Conservation (phyloP, 1,284 basidiomycete species). For the Trichosporon inkin region DNA sequence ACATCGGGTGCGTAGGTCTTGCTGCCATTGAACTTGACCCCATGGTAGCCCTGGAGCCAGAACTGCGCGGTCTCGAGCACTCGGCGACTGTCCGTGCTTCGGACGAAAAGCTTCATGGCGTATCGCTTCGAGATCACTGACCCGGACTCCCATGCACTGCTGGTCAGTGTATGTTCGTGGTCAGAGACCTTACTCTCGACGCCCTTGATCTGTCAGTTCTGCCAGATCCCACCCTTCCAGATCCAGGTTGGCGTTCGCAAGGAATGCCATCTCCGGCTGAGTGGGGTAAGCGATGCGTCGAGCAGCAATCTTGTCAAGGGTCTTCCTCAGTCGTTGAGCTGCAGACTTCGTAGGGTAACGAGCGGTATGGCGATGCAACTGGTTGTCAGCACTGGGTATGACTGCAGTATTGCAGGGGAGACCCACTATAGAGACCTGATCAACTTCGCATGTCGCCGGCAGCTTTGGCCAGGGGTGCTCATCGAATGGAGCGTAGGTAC, state of each 20-base stretch:
- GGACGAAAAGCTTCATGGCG: constrained; percentile 59
- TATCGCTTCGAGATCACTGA: constrained; percentile 27
- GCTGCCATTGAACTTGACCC: constrained; percentile 23
- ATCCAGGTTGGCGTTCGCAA: constrained; percentile 60
- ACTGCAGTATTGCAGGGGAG: neutral
- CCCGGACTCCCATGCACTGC: constrained; percentile 49
- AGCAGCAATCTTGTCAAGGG: constrained; percentile 47
- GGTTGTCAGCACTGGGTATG: neutral
- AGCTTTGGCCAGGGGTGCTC: constrained; percentile 27
- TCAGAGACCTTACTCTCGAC: constrained; percentile 59
- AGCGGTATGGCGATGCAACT: constrained; percentile 82
- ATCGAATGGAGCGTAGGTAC: constrained; percentile 37
- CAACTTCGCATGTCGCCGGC: constrained; percentile 40
- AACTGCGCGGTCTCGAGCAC: constrained; percentile 65
- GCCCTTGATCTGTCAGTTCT: constrained; percentile 65
- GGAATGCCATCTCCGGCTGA: constrained; percentile 58
- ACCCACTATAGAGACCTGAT: constrained; percentile 46
- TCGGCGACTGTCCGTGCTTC: constrained; percentile 60
- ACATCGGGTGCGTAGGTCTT: constrained; percentile 24
- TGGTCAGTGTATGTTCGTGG: neutral
- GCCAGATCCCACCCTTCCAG: constrained; percentile 56
- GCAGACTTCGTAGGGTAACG: constrained; percentile 66
- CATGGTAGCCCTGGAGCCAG: constrained; percentile 56
- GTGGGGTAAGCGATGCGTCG: constrained; percentile 16
- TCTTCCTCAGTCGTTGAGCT: constrained; percentile 53